phyloP scores from a whole-genome alignment of 2,329 filamentous ascomycete species.

The Dryadomyces quercus-mongolicae region DNA sequence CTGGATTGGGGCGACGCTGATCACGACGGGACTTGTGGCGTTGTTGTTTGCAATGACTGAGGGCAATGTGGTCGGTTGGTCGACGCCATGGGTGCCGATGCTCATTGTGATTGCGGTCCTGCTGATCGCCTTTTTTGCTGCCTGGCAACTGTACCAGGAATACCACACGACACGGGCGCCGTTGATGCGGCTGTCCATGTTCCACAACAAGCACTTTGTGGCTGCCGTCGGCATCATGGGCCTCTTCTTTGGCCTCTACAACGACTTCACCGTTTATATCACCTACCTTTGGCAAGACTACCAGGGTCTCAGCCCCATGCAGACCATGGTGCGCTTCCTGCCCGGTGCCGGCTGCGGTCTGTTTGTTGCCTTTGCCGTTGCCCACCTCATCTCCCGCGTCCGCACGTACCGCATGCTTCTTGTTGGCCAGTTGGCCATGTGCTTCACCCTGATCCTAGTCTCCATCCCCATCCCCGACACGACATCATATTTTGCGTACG shows the following conservation, averaged over 20 bases:
- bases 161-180: constrained; percentile 29
- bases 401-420: constrained; percentile 44
- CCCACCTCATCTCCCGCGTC: constrained; percentile 40
- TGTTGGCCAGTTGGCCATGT: constrained; percentile 42
- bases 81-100: constrained; percentile 25
- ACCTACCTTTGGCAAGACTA: constrained; percentile 61
- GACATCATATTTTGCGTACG: constrained; percentile 54
- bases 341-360: constrained; percentile 49
- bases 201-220: constrained; percentile 40
- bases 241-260: constrained; percentile 56
- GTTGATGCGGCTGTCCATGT: constrained; percentile 53
- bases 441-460: constrained; percentile 40
- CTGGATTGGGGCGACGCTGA: constrained; percentile 51
- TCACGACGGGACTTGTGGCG: constrained; percentile 48
- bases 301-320: constrained; percentile 44
- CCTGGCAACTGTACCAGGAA: constrained; percentile 50
- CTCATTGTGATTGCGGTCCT: constrained; percentile 45
- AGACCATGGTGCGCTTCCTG: constrained; percentile 56
- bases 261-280: constrained; percentile 52
- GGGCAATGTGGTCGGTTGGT: constrained; percentile 58
- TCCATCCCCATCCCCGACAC: constrained; percentile 41
- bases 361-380: constrained; percentile 40
- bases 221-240: constrained; percentile 53
- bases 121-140: constrained; percentile 40
- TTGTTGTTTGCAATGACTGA: constrained; percentile 55